Evolutionary conservation across 768 basidiomycete genomes (phyloP), one percentile per base, ranked within the genome.

Genomic region (Phylloporus rhodoxanthus): DNA sequence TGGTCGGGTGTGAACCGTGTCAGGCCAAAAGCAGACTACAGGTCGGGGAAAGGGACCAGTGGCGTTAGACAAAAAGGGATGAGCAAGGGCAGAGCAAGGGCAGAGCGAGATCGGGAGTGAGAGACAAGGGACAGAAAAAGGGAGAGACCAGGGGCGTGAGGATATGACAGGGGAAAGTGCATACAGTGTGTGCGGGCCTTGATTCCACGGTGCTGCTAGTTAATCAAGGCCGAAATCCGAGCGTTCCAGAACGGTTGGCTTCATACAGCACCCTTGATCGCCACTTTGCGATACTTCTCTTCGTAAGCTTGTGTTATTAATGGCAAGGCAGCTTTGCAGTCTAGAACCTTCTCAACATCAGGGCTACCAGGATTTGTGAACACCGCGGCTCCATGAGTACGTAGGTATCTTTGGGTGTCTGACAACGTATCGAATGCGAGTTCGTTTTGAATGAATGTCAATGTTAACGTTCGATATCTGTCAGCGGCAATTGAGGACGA

Each of bases 261-360:
- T 65, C 74, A 93, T 70, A 95, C 87, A 64, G 93, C 91, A 58
- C 95, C 95, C 74, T 83, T 93, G 69, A 98, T 91, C 61, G 81
- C 82, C 51, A 96, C 82, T 66, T 85, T 90, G 56, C 85, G 78
- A 66, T 91, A 91, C 69, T 85, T 92, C 59, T 83, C 80, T 59
- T 89, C 87, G 63, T 84, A 81, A 13, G 77, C 79, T 57, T 80
- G 77, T 19, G 73, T 68, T 50, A 97, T 77, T 54, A 73, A 71
- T 26, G 71, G 60, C 47, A 67, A 67, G n/a, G 78, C 80, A 34
- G 75, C 66, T 68, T 79, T 87, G 74, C 87, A 91, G 53, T 91
- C 87, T 51, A 92, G 60, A 34, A 74, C 69, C 68, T 84, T 86
- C 55, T 85, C 76, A 26, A 56, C 63, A 65, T 88, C 85, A 32